Conservation (phyloP, 768 basidiomycete species). For the Lactarius psammicola region DNA sequence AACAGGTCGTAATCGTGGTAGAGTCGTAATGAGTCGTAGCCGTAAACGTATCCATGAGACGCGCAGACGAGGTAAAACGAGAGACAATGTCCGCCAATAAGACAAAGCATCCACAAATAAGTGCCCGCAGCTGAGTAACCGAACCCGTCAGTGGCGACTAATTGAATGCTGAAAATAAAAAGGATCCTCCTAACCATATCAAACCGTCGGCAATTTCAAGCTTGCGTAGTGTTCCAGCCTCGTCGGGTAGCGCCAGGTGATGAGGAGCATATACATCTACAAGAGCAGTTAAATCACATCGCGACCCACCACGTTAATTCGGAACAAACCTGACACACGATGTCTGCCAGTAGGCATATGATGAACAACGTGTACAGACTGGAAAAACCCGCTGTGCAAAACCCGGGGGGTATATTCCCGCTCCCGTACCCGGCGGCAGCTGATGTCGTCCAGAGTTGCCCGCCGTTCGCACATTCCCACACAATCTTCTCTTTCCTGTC, state of each 20-base stretch:
- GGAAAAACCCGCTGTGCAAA: slow-evolving; percentile 60
- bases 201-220: slow-evolving; percentile 57
- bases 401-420: slow-evolving; percentile 49
- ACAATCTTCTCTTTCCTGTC: slow-evolving; percentile 61
- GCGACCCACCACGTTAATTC: slow-evolving; percentile 21
- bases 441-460: slow-evolving; percentile 55
- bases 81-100: slow-evolving; percentile 35
- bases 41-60: slow-evolving; percentile 33
- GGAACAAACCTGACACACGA: slow-evolving; percentile 59
- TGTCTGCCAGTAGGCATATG: slow-evolving; percentile 57
- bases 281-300: slow-evolving; percentile 19
- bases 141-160: slow-evolving; percentile 22
- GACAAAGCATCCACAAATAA: slow-evolving; percentile 37
- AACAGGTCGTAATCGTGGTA: slow-evolving; percentile 30
- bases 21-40: slow-evolving; percentile 35
- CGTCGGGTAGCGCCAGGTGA: slow-evolving; percentile 72
- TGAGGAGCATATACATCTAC: slow-evolving; percentile 74
- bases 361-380: slow-evolving; percentile 66
- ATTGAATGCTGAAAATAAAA: not conserved
- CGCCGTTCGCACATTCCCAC: slow-evolving; percentile 74
- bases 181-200: slow-evolving; percentile 49
- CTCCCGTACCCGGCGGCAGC: slow-evolving; percentile 43
- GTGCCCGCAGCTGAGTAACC: slow-evolving; percentile 31
- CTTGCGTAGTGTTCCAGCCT: slow-evolving; percentile 62
- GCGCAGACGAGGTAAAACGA: slow-evolving; percentile 35